Evolutionary conservation across 495 filamentous ascomycete species (phyloP).

Genomic region (Tuber indicum): DNA sequence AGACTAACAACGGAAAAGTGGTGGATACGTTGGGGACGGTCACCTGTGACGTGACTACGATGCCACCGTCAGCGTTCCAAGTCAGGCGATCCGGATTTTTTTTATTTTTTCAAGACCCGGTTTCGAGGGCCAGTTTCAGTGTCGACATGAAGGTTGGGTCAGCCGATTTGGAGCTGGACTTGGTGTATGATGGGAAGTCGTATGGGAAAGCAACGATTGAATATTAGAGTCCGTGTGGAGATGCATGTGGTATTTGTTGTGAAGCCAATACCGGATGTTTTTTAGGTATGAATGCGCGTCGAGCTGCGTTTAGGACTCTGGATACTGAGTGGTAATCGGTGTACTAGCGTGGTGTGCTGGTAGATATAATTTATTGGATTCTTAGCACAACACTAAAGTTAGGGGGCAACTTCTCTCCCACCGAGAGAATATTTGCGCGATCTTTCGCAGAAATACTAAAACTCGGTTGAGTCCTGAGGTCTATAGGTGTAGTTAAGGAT

Average conservation of each 20-base stretch:
- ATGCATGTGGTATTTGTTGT: background rate
- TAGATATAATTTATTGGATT: background rate
- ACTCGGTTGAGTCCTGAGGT: background rate
- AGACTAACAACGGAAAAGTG: constrained; percentile 11
- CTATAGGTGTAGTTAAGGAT: background rate
- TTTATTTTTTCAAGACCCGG: background rate
- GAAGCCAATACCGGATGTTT: background rate
- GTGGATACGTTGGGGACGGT: constrained; percentile 10
- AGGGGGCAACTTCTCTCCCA: background rate
- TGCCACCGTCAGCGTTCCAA: constrained; percentile 14
- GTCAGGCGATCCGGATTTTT: background rate
- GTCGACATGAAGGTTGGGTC: constrained; percentile 12
- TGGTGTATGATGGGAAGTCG: constrained; percentile 1
- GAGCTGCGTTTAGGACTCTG: background rate
- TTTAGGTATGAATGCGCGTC: background rate
- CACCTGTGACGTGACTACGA: constrained; percentile 5
- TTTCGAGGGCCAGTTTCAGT: background rate
- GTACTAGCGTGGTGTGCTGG: background rate
- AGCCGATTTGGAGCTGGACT: constrained; percentile 4
- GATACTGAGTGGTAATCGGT: background rate
- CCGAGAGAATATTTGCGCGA: background rate
- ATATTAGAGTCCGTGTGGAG: background rate
- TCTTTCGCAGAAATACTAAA: background rate
- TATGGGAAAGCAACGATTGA: constrained; percentile 9
- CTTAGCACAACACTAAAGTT: background rate